A percentile compares a stretch with the other conserved stretches of the same genome.
phyloP scores from a whole-genome alignment of 2,329 filamentous ascomycete species.

The Trichoderma sp. region DNA sequence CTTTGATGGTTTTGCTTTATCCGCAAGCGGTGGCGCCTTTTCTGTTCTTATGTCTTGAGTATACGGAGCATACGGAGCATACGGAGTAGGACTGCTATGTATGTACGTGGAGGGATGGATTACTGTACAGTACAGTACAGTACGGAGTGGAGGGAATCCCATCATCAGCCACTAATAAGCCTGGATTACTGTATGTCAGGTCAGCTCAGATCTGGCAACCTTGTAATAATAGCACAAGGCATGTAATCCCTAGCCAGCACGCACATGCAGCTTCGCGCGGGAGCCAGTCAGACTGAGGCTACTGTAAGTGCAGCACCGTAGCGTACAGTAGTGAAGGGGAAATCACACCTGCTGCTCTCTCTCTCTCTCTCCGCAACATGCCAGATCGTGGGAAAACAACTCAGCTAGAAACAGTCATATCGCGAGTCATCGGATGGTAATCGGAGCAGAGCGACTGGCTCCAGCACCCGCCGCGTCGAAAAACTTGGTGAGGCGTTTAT shows the following conservation, averaged over 20 bases:
- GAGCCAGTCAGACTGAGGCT: background rate
- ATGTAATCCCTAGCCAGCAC: background rate
- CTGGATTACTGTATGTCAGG: background rate
- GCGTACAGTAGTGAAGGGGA: too few species aligned
- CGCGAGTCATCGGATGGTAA: conserved; percentile 19
- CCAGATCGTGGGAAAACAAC: background rate
- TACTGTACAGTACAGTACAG: too few species aligned
- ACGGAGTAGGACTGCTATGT: too few species aligned
- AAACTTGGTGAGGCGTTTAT: conserved; percentile 17
- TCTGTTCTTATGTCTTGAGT: too few species aligned
- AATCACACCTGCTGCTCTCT: background rate
- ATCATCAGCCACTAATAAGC: background rate
- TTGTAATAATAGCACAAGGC: too few species aligned
- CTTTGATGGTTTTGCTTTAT: background rate
- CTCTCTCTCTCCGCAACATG: background rate
- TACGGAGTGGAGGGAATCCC: too few species aligned
- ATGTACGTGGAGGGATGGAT: too few species aligned
- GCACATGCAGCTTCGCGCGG: background rate
- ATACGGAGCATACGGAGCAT: too few species aligned
- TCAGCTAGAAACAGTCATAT: conserved; percentile 12
- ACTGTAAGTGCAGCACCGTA: too few species aligned
- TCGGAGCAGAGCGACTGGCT: conserved; percentile 17
- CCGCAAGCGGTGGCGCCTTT: background rate
- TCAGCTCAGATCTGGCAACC: background rate
- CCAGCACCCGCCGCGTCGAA: background rate